Base-by-base conservation (phyloP, 1,284 basidiomycete genomes). In the Gymnopus androsaceus region DNA sequence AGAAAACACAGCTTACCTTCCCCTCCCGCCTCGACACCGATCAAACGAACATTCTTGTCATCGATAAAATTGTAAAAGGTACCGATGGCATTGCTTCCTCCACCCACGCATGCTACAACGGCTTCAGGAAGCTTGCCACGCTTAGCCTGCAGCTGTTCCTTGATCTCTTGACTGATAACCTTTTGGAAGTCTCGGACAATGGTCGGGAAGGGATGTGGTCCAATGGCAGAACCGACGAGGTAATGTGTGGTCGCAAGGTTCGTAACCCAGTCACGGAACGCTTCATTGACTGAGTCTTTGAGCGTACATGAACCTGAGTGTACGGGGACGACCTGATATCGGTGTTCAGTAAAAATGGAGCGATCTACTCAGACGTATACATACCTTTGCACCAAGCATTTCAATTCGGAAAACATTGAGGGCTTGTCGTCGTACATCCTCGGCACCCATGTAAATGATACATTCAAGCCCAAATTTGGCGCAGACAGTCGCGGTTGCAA, bases 161-260 rank as follows among this genome's bases (percentile, higher is more conserved):
- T 98, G 77, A 98, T 96, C 75, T 99, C 97, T 67, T 88, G 81
- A 3, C 96, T 92, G 63, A 99, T 99, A 50, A 99, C 84, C 62
- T 90, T 87, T 73, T 99, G 97, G 84, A 97, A 98, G 74, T 99
- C 97, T 54, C 96, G 88, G 45, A 99, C 96, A 59, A 99, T 93
- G 31, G 95, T 98, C 1, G 97, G 97, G 86, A 99, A 99, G 1
- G 97, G 97, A 72, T 98, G 96, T 15, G 97, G 97, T 6, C 97
- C 97, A 63, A 99, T 98, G 31, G 90, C 94, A 19, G 95, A 98
- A 37, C 97, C 97, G 62, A 99, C 93, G 61, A 98, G 85, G 77
- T 98, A 99, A 76, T 99, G 95, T 1, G 96, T 98, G 17, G 78
- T 90, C 30, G 90, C 78, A 34, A 99, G 83, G 72, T 98, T 96